Conservation (phyloP, 2,329 filamentous ascomycete species). For the Ascochyta koolunga region DNA sequence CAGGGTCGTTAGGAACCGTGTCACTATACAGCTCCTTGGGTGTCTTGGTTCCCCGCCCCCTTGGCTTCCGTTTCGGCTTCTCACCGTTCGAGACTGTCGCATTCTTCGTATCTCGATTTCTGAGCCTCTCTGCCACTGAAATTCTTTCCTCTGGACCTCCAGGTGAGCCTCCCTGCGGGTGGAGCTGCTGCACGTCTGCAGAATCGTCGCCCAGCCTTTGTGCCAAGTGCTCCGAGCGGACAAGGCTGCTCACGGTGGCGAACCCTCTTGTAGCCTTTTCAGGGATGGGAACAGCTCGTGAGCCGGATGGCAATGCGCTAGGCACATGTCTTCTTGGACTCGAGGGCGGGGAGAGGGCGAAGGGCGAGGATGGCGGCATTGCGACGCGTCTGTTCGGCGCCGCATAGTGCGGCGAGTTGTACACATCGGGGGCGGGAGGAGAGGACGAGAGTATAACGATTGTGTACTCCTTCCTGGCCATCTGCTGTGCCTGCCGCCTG, state of each 20-base stretch:
- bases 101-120: conserved; percentile 23
- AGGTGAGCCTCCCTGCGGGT: conserved; percentile 5
- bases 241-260: conserved; percentile 41
- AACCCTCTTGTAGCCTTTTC: conserved; percentile 37
- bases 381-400: conserved; percentile 36
- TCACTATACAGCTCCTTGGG: conserved; percentile 18
- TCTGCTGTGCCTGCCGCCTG: conserved; percentile 19
- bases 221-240: conserved; percentile 38
- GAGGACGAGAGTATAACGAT: conserved; percentile 42
- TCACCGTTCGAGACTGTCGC: conserved; percentile 12
- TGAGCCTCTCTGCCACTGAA: conserved; percentile 21
- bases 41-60: conserved; percentile 33
- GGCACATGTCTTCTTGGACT: conserved; percentile 20
- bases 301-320: conserved; percentile 38
- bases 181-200: conserved; percentile 8
- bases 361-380: conserved; percentile 32
- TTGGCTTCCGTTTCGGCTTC: conserved; percentile 33
- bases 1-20: conserved; percentile 18
- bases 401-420: conserved; percentile 24
- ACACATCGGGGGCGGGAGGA: conserved; percentile 31
- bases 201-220: conserved; percentile 22
- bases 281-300: conserved; percentile 35
- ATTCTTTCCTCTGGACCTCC: neutral
- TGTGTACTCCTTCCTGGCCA: conserved; percentile 34
- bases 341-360: conserved; percentile 29